Percentiles rank a stretch among this genome's conserved stretches.
phyloP scores from a whole-genome alignment of 306 rosid species.

The Trifolium repens region DNA sequence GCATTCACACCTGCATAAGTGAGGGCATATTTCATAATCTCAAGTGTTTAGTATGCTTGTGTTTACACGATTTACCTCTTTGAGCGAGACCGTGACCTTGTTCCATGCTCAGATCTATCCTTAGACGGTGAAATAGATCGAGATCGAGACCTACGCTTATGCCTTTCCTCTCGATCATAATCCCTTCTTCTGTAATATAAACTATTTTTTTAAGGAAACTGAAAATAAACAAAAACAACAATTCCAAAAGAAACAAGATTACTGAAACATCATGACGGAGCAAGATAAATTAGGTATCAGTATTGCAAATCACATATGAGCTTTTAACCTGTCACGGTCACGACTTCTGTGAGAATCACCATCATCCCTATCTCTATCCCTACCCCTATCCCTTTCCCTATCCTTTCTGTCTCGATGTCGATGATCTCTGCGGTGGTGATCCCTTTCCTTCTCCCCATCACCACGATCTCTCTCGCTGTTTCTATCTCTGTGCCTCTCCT shows the following conservation, averaged over 20 bases:
- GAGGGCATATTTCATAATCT: not conserved
- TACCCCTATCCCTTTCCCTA: constrained; percentile 69
- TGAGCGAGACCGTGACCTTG: constrained; percentile 88
- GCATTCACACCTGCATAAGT: not conserved
- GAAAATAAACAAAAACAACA: constrained; percentile 26
- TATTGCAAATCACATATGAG: constrained; percentile 24
- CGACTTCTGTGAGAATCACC: constrained; percentile 68
- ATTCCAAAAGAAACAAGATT: constrained; percentile 19
- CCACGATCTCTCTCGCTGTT: constrained; percentile 60
- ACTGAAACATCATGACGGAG: not conserved
- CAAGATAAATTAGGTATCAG: constrained; percentile 12
- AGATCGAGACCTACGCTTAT: constrained; percentile 72
- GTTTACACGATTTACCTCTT: constrained; percentile 64
- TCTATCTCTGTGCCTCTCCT: constrained; percentile 48
- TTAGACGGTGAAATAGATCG: constrained; percentile 55
- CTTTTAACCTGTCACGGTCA: constrained; percentile 74
- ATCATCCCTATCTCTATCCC: constrained; percentile 56
- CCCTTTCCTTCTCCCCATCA: constrained; percentile 61
- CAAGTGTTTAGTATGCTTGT: not conserved
- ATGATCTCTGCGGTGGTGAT: constrained; percentile 58
- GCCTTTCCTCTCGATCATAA: constrained; percentile 81
- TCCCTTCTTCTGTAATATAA: constrained; percentile 70
- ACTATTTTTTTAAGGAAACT: constrained; percentile 23
- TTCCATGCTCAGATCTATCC: constrained; percentile 74
- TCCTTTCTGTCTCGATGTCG: constrained; percentile 79